These are phyloP conservation scores for Picea mariana DNA, from an alignment of 83 land plant species.

Conservation along the genomic window DNA sequence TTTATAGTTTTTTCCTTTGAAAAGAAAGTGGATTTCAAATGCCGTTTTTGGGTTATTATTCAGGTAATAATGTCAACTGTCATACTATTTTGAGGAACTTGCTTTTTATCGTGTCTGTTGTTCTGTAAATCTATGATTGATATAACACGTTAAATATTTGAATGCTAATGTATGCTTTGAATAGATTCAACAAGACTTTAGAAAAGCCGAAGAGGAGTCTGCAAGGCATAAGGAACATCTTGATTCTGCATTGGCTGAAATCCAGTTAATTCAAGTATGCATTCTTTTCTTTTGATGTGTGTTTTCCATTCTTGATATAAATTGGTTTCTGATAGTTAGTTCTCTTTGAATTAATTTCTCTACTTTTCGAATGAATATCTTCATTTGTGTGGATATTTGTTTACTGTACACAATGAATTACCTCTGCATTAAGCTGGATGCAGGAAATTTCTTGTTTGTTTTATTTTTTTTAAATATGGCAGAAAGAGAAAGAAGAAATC, in stretches of 20 bases:
- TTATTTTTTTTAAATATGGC: neutral
- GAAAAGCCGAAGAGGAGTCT: conserved; percentile 40
- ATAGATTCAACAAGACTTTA: conserved; percentile 46
- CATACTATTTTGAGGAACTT: neutral
- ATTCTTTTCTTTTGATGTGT: neutral
- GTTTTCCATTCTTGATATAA: neutral
- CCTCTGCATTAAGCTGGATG: too few species aligned
- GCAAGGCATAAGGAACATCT: neutral
- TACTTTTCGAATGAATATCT: too few species aligned
- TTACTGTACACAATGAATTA: too few species aligned
- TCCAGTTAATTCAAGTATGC: neutral
- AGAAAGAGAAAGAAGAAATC: neutral
- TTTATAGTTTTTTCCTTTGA: too few species aligned
- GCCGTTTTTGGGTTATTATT: neutral
- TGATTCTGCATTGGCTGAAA: neutral
- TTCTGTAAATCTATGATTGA: neutral
- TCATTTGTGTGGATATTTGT: too few species aligned
- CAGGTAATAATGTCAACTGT: neutral
- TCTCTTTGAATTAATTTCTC: too few species aligned
- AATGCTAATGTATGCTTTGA: neutral
- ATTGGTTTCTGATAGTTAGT: too few species aligned
- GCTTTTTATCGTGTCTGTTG: neutral
- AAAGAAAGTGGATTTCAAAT: neutral
- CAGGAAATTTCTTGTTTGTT: too few species aligned
- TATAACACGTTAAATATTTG: neutral